Evolutionary conservation across 176 grass and related monocot species (phyloP), one percentile per base, ranked within the genome.

Genomic region (Hyparrhenia diplandra): DNA sequence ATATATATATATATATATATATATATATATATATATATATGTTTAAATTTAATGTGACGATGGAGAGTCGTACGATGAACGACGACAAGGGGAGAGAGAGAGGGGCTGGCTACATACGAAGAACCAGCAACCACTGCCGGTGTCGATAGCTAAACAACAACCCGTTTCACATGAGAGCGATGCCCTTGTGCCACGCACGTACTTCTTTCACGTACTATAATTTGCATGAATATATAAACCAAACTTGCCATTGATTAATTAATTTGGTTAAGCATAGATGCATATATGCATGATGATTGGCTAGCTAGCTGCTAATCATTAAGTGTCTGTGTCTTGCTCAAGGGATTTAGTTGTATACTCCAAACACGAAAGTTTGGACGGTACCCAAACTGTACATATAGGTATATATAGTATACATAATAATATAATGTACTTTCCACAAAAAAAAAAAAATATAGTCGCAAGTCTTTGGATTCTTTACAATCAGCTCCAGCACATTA

Each of bases 51-150:
- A 18, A 49, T 47, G 16, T 16, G 46, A 49, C 5, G 20, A 55
- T 24, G 54, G 11, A 71, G 6, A 72, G 41, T 30, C 47, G 20
- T 27, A 30, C 0, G 25, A 5, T 29, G 13, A 49, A 49, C 23
- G n/a, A 10, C 34, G 6, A 40, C 0, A 13, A 25, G 24, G 24
- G 13, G 11, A 70, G 40, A 42, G 13, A 14, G 13, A 3, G 37
- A 40, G 37, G 37, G 37, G 36, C 2, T 0, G 59, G 59, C 80
- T 78, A 87, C 34, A 72, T 83, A 25, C 80, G 65, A 83, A 76
- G 85, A 87, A 87, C 79, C 57, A 34, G 80, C 85, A 83, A 87
- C 80, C 43, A 72, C 80, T 46, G 58, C 13, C 4, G 43, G 43
- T 13, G 43, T 82, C 54, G 37, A 6, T 35, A n/a, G 64, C 27